Evolutionary conservation across 2,329 filamentous ascomycete genomes (phyloP), one percentile per base, ranked within the genome.

Genomic region (Botrytis fabae): DNA sequence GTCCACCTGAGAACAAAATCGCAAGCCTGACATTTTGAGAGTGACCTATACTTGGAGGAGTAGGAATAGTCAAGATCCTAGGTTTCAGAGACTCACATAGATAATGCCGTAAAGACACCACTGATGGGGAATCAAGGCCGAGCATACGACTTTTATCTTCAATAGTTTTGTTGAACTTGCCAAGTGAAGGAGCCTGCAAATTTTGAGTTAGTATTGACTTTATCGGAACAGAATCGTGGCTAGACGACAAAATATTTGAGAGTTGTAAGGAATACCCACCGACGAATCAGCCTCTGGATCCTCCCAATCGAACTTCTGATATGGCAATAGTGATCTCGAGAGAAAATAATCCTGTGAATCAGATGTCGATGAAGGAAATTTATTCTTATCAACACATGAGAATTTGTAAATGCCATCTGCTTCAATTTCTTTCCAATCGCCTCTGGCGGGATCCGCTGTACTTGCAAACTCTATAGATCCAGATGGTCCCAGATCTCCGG

Each of bases 1-100:
- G 87, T 0, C 96, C 96, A 2, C 96, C 96, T 0, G 96, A 99
- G 81, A 98, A 99, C 0, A 99, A 85, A 1, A 99, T 86, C 0
- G 94, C 94, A 22, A 97, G 82, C 71, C 87, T 87, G 28, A 87
- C 85, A 75, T 86, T 83, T 16, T 75, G 76, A 42, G 66, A 68
- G 60, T 74, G 62, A 38, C 73, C 73, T 9, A 79, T 81, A 60
- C 74, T 77, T 18, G 86, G 88, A 1, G 88, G 89, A 63, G 85
- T 79, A 0, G 92, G 92, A 9, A 97, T 88, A 60, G 89, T 85
- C 14, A 89, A 81, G 25, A 94, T 85, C 60, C 93, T 89, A 12
- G 90, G 80, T 72, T 85, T 84, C 10, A 97, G 82, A 7, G 93
- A 93, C 69, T 87, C 84, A 14, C 83, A 82, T 20, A 96, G 84